These are phyloP conservation scores for Sextonia rubra DNA, from an alignment of 164 flowering plant species.

Conservation along the genomic window DNA sequence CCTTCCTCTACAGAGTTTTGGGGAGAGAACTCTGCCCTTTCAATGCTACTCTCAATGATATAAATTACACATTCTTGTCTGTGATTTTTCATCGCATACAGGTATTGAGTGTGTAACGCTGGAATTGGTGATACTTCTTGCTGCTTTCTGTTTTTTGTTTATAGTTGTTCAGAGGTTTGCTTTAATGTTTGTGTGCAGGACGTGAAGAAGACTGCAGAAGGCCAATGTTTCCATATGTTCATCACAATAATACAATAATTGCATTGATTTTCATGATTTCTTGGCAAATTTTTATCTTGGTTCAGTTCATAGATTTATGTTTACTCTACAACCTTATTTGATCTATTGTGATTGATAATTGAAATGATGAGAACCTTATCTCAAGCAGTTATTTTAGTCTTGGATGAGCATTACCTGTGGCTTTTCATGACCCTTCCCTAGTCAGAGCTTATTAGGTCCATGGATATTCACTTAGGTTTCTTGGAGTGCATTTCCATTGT, in stretches of 20 bases:
- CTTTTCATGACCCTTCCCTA: too few relatives aligned
- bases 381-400: too few relatives aligned
- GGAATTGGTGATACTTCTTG: not conserved
- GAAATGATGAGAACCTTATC: too few relatives aligned
- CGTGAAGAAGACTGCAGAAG: not conserved
- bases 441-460: too few relatives aligned
- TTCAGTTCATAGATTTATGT: not conserved
- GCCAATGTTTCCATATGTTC: not conserved
- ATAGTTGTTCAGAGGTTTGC: not conserved
- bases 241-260: not conserved
- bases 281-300: not conserved
- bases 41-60: not conserved
- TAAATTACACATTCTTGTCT: not conserved
- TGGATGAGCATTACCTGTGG: too few relatives aligned
- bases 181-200: constrained; percentile 1
- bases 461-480: too few relatives aligned
- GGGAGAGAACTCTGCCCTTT: not conserved
- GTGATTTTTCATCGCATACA: not conserved
- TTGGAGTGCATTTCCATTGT: too few relatives aligned
- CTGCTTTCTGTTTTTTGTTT: not conserved
- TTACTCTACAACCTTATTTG: not conserved
- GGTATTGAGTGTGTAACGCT: not conserved
- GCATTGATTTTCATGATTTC: not conserved
- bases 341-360: too few relatives aligned
- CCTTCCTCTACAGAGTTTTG: not conserved